Evolutionary conservation across 805 yeast genomes (phyloP), one percentile per base, ranked within the genome.

Genomic region (Wickerhamiella occidentalis): DNA sequence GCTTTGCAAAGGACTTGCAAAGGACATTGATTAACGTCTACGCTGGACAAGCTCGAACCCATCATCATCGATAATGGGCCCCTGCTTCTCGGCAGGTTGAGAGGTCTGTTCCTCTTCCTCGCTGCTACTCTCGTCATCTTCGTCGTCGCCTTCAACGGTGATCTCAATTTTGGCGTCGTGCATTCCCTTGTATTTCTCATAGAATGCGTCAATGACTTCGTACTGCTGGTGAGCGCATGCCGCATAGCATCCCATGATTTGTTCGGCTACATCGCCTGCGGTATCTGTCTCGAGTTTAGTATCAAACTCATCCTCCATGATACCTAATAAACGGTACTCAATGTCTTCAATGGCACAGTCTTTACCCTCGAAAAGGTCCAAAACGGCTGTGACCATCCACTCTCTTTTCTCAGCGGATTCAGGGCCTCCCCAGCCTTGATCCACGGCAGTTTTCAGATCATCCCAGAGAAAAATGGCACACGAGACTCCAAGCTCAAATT

Each of bases 241-340:
- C 54, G 74, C 75, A 67, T 85, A 90, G 17, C 79, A 61, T 48
- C 75, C 73, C 49, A 87, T 64, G 18, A 92, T 73, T 51, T 73
- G 72, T 43, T 73, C 77, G 3, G 90, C 94, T 28, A 85, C 76
- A 6, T 77, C 76, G 49, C 81, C 71, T 0, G 95, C 90, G 8
- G 94, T 79, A 57, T 85, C 95, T 61, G 90, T 95, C 59, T 92
- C 96, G 40, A 92, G 77, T 40, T 78, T 74, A 7, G 82, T 82
- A 51, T 86, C 96, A 60, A 90, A 92, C 64, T 92, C 99, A 66
- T 90, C 98, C 52, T 80, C 79, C 96, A 92, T 85, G 22, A 94
- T 92, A 61, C 83, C 82, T 47, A 83, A 69, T 52, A 92, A 68
- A 15, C 94, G 77, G 60, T 84, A 95, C 66, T 92, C 96, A 23